Conservation (phyloP, 257 asterid species). For the Solanum neorickii region DNA sequence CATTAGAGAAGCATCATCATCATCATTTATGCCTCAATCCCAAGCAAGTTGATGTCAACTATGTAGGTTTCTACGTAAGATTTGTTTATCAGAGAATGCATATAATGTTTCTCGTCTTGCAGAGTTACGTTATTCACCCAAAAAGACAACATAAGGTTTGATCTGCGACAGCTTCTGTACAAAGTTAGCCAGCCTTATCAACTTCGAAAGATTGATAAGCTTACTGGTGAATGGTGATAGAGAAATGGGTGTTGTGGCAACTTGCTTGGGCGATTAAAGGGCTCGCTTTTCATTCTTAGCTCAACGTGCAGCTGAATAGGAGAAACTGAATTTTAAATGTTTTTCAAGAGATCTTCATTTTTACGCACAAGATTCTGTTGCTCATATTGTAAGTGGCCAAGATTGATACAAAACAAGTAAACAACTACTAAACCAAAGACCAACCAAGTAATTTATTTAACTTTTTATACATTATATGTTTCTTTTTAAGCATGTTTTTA, state of each 20-base stretch:
- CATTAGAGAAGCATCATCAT: background rate
- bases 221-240: slow-evolving; percentile 8
- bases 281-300: slow-evolving; percentile 42
- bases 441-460: background rate
- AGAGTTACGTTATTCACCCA: slow-evolving; percentile 75
- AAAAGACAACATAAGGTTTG: slow-evolving; percentile 86
- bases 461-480: background rate
- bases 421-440: background rate
- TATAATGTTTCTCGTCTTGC: background rate
- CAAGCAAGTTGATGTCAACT: background rate
- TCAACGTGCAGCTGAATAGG: background rate
- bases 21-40: background rate
- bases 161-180: slow-evolving; percentile 72
- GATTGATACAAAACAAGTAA: background rate
- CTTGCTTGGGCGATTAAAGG: slow-evolving; percentile 58
- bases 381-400: background rate
- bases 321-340: background rate
- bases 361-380: background rate
- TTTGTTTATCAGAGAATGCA: background rate
- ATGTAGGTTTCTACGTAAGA: background rate
- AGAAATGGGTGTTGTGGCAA: slow-evolving; percentile 69
- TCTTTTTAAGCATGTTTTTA: background rate
- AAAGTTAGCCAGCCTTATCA: slow-evolving; percentile 80
- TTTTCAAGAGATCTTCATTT: background rate
- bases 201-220: slow-evolving; percentile 44